These are phyloP conservation scores for Magnusiomyces paraingens DNA, from an alignment of 1,139 yeast species.

Conservation along the genomic window DNA sequence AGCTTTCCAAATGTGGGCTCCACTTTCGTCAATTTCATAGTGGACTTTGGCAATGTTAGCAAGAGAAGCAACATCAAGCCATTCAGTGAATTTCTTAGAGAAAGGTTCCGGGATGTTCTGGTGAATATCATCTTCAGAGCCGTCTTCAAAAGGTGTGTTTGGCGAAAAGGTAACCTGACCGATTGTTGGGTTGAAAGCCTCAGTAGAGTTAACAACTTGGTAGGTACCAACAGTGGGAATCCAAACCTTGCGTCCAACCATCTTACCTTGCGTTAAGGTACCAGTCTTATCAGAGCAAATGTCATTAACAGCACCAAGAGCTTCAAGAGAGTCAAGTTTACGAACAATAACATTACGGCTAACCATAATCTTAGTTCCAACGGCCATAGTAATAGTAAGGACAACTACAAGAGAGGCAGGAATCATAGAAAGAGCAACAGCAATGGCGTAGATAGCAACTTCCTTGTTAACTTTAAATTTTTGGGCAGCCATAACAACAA, in stretches of 20 bases:
- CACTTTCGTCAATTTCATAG: conserved; percentile 35
- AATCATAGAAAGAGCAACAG: conserved; percentile 77
- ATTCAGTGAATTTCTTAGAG: conserved; percentile 36
- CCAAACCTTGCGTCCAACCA: conserved; percentile 71
- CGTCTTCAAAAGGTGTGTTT: conserved; percentile 37
- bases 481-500: conserved; percentile 76
- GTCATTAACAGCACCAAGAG: conserved; percentile 73
- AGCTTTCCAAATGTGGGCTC: conserved; percentile 52
- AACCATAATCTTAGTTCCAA: conserved; percentile 77
- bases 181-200: conserved; percentile 65
- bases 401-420: conserved; percentile 79
- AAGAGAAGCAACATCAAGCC: conserved; percentile 57
- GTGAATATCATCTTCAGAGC: conserved; percentile 20
- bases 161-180: conserved; percentile 47
- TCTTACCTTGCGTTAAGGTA: conserved; percentile 72
- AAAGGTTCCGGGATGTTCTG: conserved; percentile 12
- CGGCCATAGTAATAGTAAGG: conserved; percentile 79
- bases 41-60: conserved; percentile 67
- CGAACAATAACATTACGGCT: conserved; percentile 66
- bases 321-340: conserved; percentile 71
- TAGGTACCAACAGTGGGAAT: conserved; percentile 70
- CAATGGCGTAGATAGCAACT: conserved; percentile 77
- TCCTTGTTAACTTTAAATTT: conserved; percentile 57
- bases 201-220: conserved; percentile 51
- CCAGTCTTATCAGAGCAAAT: conserved; percentile 84